Conservation (phyloP, 139 green algal genomes). For the Chlamydomonas incerta region DNA sequence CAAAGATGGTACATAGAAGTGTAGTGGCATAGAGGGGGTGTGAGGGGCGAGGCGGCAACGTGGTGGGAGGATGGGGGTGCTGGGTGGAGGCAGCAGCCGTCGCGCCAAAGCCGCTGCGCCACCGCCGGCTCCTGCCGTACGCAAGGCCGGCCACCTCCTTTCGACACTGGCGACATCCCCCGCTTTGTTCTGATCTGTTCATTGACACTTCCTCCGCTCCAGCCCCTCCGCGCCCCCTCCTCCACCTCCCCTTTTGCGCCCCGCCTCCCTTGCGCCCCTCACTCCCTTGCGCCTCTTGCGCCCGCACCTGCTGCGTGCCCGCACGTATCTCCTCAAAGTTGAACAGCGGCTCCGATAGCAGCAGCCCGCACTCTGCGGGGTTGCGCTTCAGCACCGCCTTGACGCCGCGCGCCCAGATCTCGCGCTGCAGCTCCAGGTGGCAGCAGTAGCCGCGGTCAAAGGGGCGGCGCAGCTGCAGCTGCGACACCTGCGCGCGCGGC, state of each 20-base stretch:
- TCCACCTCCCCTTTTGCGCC: neutral
- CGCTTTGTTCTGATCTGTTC: no score
- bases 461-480: slow-evolving; percentile 74
- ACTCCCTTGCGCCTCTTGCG: neutral
- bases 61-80: no score
- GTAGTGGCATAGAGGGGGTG: no score
- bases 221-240: neutral
- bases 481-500: slow-evolving; percentile 34
- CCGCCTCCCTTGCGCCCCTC: neutral
- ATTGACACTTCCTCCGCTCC: neutral
- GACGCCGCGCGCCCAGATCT: slow-evolving; percentile 79
- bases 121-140: no score
- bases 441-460: slow-evolving; percentile 74
- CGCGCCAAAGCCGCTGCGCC: no score
- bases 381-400: slow-evolving; percentile 41
- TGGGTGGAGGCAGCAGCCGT: no score
- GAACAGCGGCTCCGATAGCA: slow-evolving; percentile 88
- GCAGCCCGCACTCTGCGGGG: slow-evolving; percentile 60
- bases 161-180: no score
- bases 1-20: no score
- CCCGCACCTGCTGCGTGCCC: slow-evolving; percentile 67
- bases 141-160: no score
- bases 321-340: slow-evolving; percentile 80
- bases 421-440: slow-evolving; percentile 85
- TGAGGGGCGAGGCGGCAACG: no score